phyloP scores from a whole-genome alignment of 306 rosid genomes.

The Vigna nakashimae region DNA sequence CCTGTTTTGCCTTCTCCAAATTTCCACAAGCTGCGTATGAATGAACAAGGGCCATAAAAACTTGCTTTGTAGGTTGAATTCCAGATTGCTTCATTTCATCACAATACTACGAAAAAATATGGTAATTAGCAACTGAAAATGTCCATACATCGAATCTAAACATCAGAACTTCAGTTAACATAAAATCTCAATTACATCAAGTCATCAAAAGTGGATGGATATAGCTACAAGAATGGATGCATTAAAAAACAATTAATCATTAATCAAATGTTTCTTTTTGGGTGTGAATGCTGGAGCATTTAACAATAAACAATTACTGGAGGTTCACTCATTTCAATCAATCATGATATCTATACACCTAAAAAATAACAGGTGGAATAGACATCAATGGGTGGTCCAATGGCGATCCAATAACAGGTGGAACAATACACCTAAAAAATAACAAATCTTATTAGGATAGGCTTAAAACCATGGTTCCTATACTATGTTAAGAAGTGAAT shows the following conservation, averaged over 20 bases:
- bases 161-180: constrained; percentile 23
- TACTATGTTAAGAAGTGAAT: too few relatives aligned
- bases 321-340: constrained; percentile 4
- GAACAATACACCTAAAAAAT: too few relatives aligned
- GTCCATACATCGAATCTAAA: constrained; percentile 29
- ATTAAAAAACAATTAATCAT: constrained; percentile 22
- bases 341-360: neutral
- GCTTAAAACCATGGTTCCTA: too few relatives aligned
- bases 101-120: constrained; percentile 62
- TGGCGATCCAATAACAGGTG: too few relatives aligned
- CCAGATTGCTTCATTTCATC: constrained; percentile 62
- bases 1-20: constrained; percentile 91
- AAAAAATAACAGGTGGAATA: too few relatives aligned
- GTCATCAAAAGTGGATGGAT: constrained; percentile 15
- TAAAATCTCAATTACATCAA: constrained; percentile 22
- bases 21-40: constrained; percentile 80
- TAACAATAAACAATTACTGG: neutral
- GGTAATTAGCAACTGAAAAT: constrained; percentile 47
- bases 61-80: constrained; percentile 52
- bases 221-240: constrained; percentile 19
- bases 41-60: constrained; percentile 76
- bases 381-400: too few relatives aligned
- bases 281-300: constrained; percentile 1
- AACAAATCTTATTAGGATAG: too few relatives aligned
- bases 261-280: constrained; percentile 19